Conservation (phyloP, 202 grass and related monocot species). For the Miscanthus sacchariflorus region DNA sequence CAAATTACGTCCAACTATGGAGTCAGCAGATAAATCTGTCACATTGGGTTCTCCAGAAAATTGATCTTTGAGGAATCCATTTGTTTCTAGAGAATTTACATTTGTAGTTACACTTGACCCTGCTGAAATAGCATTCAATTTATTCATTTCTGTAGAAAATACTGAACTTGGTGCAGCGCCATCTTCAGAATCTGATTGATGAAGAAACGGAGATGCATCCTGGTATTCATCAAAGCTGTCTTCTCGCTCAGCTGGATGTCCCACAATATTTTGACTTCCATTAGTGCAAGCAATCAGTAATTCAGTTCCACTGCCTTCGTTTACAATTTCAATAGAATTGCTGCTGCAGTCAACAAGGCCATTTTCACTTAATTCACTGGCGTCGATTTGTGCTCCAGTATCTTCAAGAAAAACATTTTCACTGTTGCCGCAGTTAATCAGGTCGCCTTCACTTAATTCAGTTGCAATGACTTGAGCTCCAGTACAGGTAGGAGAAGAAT, state of each 20-base stretch:
- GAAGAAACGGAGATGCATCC: slow-evolving; percentile 61
- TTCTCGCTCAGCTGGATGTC: slow-evolving; percentile 41
- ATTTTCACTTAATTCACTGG: slow-evolving; percentile 17
- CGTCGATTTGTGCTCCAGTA: slow-evolving; percentile 16
- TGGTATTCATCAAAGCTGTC: slow-evolving; percentile 57
- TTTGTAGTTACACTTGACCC: slow-evolving; percentile 35
- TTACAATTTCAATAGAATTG: slow-evolving; percentile 37
- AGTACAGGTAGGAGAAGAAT: slow-evolving; percentile 35
- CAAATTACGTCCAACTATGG: slow-evolving; percentile 29
- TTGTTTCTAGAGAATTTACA: slow-evolving; percentile 35
- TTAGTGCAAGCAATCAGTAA: slow-evolving; percentile 6
- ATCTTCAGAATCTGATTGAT: slow-evolving; percentile 54
- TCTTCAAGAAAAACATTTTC: slow-evolving; percentile 30
- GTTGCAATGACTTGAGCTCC: slow-evolving; percentile 22
- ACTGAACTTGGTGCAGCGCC: slow-evolving; percentile 11
- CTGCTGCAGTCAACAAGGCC: slow-evolving; percentile 20
- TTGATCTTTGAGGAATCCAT: slow-evolving; percentile 41
- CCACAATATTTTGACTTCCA: slow-evolving; percentile 39
- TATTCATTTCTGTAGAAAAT: slow-evolving; percentile 46
- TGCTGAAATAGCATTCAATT: slow-evolving; percentile 21
- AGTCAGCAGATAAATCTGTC: slow-evolving; percentile 28
- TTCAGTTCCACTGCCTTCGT: slow-evolving; percentile 28
- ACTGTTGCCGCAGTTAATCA: slow-evolving; percentile 24
- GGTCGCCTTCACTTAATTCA: slow-evolving; percentile 1
- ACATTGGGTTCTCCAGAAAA: slow-evolving; percentile 36